Percentiles rank a stretch among this genome's conserved stretches.
phyloP scores from a whole-genome alignment of 192 early-diverging fungal species.

The Podila verticillata region DNA sequence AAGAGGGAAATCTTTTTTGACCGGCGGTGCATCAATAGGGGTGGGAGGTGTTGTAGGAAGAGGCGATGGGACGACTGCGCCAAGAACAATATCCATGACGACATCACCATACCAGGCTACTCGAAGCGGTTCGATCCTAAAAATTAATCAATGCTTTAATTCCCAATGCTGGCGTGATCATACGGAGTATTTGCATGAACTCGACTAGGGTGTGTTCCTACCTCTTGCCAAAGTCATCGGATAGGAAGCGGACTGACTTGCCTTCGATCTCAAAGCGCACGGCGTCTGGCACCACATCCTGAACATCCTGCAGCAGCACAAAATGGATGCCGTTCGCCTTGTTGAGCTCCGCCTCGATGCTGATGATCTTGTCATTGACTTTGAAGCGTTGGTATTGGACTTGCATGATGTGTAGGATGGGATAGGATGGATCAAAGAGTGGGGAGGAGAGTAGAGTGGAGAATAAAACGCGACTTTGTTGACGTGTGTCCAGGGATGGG shows the following conservation, averaged over 20 bases:
- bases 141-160: too few relatives aligned
- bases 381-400: conserved; percentile 30
- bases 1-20: too few relatives aligned
- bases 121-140: too few relatives aligned
- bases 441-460: not conserved
- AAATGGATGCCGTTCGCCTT: conserved; percentile 7
- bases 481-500: too few relatives aligned
- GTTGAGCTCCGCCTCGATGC: conserved; percentile 18
- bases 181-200: not conserved
- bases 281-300: conserved; percentile 37
- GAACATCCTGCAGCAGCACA: conserved; percentile 23
- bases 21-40: too few relatives aligned
- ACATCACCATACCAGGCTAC: too few relatives aligned
- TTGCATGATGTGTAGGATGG: not conserved
- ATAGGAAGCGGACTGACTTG: conserved; percentile 20
- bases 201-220: not conserved
- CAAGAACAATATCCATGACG: too few relatives aligned
- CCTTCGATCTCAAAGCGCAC: conserved; percentile 30
- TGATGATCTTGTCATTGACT: conserved; percentile 16
- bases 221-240: conserved; percentile 30
- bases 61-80: too few relatives aligned
- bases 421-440: not conserved
- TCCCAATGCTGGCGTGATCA: not conserved
- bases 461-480: too few relatives aligned
- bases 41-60: too few relatives aligned